Base-by-base conservation (phyloP, 2,329 filamentous ascomycete species). In the Penicillium brevicompactum region DNA sequence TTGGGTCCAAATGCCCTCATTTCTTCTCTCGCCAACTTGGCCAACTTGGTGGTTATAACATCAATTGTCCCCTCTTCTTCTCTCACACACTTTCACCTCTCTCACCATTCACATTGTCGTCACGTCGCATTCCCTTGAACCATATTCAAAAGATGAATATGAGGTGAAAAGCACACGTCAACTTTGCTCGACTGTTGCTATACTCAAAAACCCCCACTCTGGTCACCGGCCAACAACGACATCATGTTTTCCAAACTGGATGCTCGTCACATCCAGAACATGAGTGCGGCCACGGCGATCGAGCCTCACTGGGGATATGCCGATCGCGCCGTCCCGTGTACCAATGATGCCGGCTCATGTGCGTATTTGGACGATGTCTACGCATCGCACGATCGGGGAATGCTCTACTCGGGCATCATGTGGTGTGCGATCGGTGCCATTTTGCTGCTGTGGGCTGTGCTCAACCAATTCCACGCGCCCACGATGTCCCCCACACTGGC, bases 301-400 rank as follows among this genome's bases (percentile, higher is more conserved):
- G 74, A 77, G 62, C 74, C 72, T 46, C 81, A 85, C 62, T 87
- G 83, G 83, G 84, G 81, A 0, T 87, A 86, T 64, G 72, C 75
- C 2, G 74, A 76, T 49, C 78, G 83, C 18, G 74, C 79, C 1
- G 48, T 85, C 0, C 84, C 84, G 22, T 87, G 84, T 67, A 80
- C 76, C 22, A 85, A 79, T 57, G 84, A 86, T 67, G 64, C 73
- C 0, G 84, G 83, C 1, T 82, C 81, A 5, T 87, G 84, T 66
- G 78, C 71, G 34, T 87, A 87, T 65, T 74, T 85, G 27, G 81
- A 84, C 61, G 73, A 73, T 4, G 80, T 84, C 11, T 86, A 85
- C 61, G 72, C 72, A 50, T 77, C 75, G 57, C 83, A 85, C 64
- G 80, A 82, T 61, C 54, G 78, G 3, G 79, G 78, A 3, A 83